Base-by-base conservation (phyloP, 1,284 basidiomycete species). In the Moniliella sp. region DNA sequence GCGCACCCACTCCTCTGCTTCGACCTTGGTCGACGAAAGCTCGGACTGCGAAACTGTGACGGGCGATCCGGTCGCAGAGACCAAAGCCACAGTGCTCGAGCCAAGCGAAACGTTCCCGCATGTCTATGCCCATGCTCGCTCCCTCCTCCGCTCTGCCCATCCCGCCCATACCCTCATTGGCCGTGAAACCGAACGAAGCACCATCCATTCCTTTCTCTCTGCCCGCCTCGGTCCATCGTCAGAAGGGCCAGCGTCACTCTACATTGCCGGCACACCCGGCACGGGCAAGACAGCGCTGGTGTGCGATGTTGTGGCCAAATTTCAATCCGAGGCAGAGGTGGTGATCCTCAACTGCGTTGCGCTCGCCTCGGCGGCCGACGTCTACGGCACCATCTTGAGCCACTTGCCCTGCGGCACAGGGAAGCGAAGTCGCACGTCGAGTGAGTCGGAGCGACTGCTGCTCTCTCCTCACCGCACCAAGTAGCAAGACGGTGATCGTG, bases 231-330 rank as follows among this genome's bases (percentile, higher is more conserved):
- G 39, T n/a, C n/a, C n/a, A n/a, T n/a, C n/a, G n/a, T n/a, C n/a
- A n/a, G n/a, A n/a, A n/a, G n/a, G n/a, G n/a, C n/a, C n/a, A n/a
- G 18, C 29, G 7, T 40, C 48, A 32, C 46, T 65, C 13, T 64
- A 64, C 45, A 50, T 65, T 18, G 64, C 62, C 15, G 64, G 64
- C n/a, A 49, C 61, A 16, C 63, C 64, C 2, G 64, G 64, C 1
- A 63, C 62, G 3, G 64, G 64, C 30, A 65, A 65, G 44, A 65
- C 64, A 7, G 62, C 61, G 2, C 49, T 65, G 2, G 42, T 65
- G 3, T 45, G 47, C 1, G 46, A 51, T 3, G 47, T 63, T n/a
- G 35, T 65, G 12, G 39, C 40, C 13, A 45, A 51, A n/a, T 43
- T 59, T 15, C 27, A n/a, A n/a, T n/a, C 16, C 11, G 36, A 37